phyloP scores from a whole-genome alignment of 805 yeast genomes.

The Metschnikowia cerradonensis region DNA sequence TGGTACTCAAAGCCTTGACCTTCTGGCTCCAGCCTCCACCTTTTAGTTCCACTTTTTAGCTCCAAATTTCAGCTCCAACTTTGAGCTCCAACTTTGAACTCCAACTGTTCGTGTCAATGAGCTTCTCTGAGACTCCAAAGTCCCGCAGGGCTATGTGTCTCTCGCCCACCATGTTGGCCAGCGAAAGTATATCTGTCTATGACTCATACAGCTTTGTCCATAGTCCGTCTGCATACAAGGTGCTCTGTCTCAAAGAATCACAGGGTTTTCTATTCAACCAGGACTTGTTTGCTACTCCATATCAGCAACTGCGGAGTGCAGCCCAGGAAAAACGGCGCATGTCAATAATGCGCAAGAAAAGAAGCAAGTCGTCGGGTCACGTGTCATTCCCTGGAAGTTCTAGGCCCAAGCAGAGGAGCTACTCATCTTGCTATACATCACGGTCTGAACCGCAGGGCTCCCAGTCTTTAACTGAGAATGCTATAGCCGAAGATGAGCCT shows the following conservation, averaged over 20 bases:
- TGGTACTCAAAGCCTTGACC: too few species aligned
- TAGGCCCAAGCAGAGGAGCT: constrained; percentile 22
- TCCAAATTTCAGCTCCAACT: too few species aligned
- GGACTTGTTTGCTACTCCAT: constrained; percentile 68
- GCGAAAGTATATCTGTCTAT: constrained; percentile 53
- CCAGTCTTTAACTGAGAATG: neutral
- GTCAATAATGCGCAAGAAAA: constrained; percentile 8
- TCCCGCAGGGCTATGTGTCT: constrained; percentile 37
- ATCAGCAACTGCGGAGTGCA: constrained; percentile 49
- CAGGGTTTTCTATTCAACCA: constrained; percentile 79
- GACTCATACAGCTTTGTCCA: constrained; percentile 38
- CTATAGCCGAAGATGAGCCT: constrained; percentile 7
- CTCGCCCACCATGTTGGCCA: constrained; percentile 52
- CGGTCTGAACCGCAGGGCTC: constrained; percentile 11
- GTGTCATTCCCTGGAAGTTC: neutral
- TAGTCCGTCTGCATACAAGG: constrained; percentile 25
- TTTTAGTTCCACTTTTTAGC: neutral
- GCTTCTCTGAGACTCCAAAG: too few species aligned
- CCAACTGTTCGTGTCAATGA: too few species aligned
- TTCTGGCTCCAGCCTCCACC: neutral
- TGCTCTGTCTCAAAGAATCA: constrained; percentile 52
- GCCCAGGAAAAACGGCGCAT: constrained; percentile 32
- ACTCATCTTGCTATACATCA: constrained; percentile 26
- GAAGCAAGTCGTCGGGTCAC: constrained; percentile 14
- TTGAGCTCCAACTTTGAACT: too few species aligned